Evolutionary conservation across 208 protist genomes (phyloP), one percentile per base, ranked within the genome.

Genomic region (Phytomonas sp.): DNA sequence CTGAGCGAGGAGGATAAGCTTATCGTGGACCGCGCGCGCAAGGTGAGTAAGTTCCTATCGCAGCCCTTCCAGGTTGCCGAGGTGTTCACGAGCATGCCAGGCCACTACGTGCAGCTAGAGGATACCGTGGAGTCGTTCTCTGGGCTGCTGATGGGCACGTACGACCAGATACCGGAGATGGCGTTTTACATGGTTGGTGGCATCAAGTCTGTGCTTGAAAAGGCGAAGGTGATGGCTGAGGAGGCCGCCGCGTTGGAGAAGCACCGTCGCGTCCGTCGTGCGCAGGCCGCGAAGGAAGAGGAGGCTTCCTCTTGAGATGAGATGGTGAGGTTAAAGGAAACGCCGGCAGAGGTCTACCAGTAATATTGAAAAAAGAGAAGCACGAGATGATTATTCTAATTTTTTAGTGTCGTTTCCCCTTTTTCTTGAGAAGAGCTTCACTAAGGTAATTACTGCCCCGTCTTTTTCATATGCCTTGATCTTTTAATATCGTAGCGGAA

Each of bases 151-250:
- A 87, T 93, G 67, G 97, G 97, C 69, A 85, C 96, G 72, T 95
- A 96, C 79, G 98, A 99, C 82, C 89, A 99, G 82, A 74, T 98
- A 32, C 97, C 97, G 66, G 97, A 99, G 88, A 75, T 79, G 73
- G 98, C 98, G 37, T 99, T 99, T 87, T 99, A 98, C 88, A 99
- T 99, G 98, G 91, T 98, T 29, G 97, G 98, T 73, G 79, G 73
- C 66, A 98, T 99, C 71, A 91, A 92, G 26, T 94, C 97, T 53
- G 97, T 97, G 67, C 73, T 90, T 11, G 83, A 89, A 60, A 98
- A 98, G 89, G 96, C 94, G 68, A 92, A 93, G 68, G 78, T 84
- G 62, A 84, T 99, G 66, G 88, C 96, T 26, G 86, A 88, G 73
- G 89, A 92, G 79, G 86, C 83, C 30, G 79, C 79, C 7, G 81